These are phyloP conservation scores for Aspergillus homomorphus DNA, from an alignment of 495 filamentous ascomycete genomes.

Conservation along the genomic window DNA sequence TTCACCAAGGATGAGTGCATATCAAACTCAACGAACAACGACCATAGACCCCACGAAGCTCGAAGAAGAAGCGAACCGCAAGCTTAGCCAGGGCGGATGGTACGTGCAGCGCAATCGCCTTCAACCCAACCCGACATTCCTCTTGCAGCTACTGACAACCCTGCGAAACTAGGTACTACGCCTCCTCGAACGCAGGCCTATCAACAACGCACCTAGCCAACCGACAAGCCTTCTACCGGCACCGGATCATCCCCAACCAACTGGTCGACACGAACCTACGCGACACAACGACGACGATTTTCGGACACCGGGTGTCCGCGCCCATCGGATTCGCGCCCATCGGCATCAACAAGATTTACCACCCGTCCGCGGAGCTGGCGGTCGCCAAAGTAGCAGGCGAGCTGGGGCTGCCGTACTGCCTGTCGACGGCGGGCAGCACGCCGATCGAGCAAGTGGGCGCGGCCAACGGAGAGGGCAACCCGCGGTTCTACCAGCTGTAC, in stretches of 20 bases:
- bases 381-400: conserved; percentile 58
- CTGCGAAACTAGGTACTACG: conserved; percentile 48
- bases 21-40: not conserved
- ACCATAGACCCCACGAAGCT: conserved; percentile 51
- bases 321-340: conserved; percentile 65
- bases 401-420: conserved; percentile 54
- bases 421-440: conserved; percentile 56
- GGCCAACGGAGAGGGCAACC: conserved; percentile 48
- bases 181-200: conserved; percentile 63
- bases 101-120: conserved; percentile 2
- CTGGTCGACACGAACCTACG: conserved; percentile 60
- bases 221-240: conserved; percentile 65
- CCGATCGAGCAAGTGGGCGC: conserved; percentile 57
- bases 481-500: conserved; percentile 64
- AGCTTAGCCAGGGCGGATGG: conserved; percentile 45
- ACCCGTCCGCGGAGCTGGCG: conserved; percentile 53
- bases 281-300: conserved; percentile 58
- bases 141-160: not conserved
- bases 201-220: conserved; percentile 66
- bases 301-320: conserved; percentile 56
- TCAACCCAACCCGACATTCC: not conserved
- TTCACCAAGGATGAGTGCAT: too few species aligned
- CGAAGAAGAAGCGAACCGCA: conserved; percentile 55
- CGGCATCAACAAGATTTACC: conserved; percentile 65
- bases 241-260: conserved; percentile 60